Evolutionary conservation across 2,329 filamentous ascomycete species (phyloP), one percentile per base, ranked within the genome.

Genomic region (Cladosporium sp.): DNA sequence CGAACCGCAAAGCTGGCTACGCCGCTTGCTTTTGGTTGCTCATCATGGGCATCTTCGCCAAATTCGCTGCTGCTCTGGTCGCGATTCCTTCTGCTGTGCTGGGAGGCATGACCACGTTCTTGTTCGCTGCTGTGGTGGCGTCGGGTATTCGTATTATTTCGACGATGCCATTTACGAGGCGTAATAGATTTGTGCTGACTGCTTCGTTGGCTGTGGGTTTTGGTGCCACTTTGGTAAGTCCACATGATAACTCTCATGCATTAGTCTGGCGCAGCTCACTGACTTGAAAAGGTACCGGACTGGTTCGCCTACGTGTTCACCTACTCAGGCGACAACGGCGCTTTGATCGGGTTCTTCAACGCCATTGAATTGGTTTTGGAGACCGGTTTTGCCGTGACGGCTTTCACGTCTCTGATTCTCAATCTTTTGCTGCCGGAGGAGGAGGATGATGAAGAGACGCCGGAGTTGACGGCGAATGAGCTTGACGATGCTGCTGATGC

Each of bases 131-230:
- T 3, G 88, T 93, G 5, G 82, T 86, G 1, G 84, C 89, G 1
- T 86, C 84, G 0, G 88, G 88, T 58, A 80, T 93, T 53, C 78
- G 85, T 42, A 91, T 93, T 59, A 83, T 93, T 55, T 75, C 79
- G 3, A 79, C 80, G 15, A 80, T 86, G 2, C 77, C 80, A 0
- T 91, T 92, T 64, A 89, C 80, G n/a, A 79, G 88, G 32, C 82
- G 88, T 45, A 91, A 86, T 60, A 78, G 88, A 19, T 93, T 93
- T 70, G 87, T 93, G 60, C 76, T 93, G 9, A 90, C 88, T 0
- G 84, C 86, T 0, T 80, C 84, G 0, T 72, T 93, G 27, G 77
- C 86, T 0, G 71, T 92, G 22, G 88, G 88, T 27, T 87, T 87
- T 56, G 70, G 73, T 41, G 73, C 73, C 0, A 75, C 70, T 2